Base-by-base conservation (phyloP, 2,329 filamentous ascomycete species). In the Raffaelea ambrosiae region DNA sequence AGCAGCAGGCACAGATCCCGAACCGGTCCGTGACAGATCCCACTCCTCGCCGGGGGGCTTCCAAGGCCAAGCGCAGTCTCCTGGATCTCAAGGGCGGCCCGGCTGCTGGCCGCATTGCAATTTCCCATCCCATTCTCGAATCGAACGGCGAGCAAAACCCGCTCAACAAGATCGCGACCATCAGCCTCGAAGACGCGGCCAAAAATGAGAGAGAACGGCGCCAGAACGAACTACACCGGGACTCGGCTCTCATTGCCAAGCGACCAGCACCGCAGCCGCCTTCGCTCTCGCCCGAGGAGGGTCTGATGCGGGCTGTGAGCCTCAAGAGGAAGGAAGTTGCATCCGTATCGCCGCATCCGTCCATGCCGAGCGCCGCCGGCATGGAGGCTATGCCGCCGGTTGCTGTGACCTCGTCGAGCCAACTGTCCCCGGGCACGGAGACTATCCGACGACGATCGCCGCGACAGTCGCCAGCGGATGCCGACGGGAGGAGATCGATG, bases 381-480 rank as follows among this genome's bases (percentile, higher is more conserved):
- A n/a, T 58, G 29, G 59, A 47, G 56, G 63, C 56, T 29, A 60
- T 57, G 50, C 57, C n/a, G n/a, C n/a, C 58, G 3, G 62, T 40
- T 33, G 71, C 66, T 1, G 63, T 61, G 13, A 71, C 69, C 4
- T 72, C 71, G 11, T 72, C 70, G 2, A 65, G 69, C 8, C 69
- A 77, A 55, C 58, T 74, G 7, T 79, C 76, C 4, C 76, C 76
- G 0, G 69, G 67, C 2, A 58, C 63, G 4, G 74, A 77, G 7
- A 71, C 70, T 40, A 54, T 79, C 23, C 68, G 75, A 11, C 68
- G 72, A 53, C 66, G 77, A 41, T 79, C 76, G 2, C 76, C 76
- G 16, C 63, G 70, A 42, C 64, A 70, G 9, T 54, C 60, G 5
- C 51, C 57, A 1, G 45, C 18, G 2, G 47, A 42, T 39, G 41